phyloP scores from a whole-genome alignment of 1,139 yeast genomes.

The Geotrichum bryndzae region DNA sequence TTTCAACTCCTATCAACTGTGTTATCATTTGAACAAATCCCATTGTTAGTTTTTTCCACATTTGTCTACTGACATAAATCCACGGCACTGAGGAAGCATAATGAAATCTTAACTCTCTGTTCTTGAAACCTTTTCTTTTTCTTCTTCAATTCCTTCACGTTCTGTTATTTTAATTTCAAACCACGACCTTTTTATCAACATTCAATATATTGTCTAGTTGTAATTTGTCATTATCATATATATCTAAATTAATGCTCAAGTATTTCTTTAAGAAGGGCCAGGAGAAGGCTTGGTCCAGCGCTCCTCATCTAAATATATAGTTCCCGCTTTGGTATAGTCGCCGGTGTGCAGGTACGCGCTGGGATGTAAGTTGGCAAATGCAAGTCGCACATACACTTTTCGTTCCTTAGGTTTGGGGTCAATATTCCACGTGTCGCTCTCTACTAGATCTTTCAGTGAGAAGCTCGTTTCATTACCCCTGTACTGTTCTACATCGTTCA shows the following conservation, averaged over 20 bases:
- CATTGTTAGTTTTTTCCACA: too few relatives aligned
- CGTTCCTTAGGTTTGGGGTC: constrained; percentile 3
- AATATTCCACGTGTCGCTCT: constrained; percentile 10
- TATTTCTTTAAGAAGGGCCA: constrained; percentile 20
- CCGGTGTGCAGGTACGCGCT: constrained; percentile 22
- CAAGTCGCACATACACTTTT: constrained; percentile 27
- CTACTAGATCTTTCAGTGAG: constrained; percentile 28
- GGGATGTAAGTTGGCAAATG: constrained; percentile 22
- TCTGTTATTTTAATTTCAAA: not conserved
- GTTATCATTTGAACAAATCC: too few relatives aligned
- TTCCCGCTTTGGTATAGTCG: constrained; percentile 28
- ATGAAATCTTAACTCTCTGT: too few relatives aligned
- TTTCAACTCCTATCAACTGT: too few relatives aligned
- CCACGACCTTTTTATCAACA: not conserved
- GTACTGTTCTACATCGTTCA: constrained; percentile 75
- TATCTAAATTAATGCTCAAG: not conserved
- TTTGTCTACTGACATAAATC: too few relatives aligned
- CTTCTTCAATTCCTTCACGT: not conserved
- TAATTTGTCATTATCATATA: not conserved
- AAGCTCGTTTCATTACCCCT: constrained; percentile 42
- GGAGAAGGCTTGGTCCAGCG: constrained; percentile 22
- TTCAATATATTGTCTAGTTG: not conserved
- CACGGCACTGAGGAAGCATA: too few relatives aligned
- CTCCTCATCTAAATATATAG: constrained; percentile 21
- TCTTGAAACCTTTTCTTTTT: not conserved